Evolutionary conservation across 345 rosid species (phyloP), one percentile per base, ranked within the genome.

Genomic region (Eucalyptus pauciflora): DNA sequence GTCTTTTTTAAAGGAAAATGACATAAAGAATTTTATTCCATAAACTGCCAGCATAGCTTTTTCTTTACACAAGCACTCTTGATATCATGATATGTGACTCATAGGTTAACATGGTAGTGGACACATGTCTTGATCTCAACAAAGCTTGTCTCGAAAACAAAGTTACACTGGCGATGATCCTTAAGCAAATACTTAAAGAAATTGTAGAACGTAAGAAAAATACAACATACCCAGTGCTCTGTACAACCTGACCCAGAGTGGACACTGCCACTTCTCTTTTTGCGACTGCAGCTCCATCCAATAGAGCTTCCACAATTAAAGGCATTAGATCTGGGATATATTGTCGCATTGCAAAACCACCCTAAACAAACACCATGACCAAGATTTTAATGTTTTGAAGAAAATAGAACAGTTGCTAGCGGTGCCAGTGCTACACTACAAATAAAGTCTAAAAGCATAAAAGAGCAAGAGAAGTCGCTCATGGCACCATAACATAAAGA

Each of bases 211-310:
- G 83, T 25, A 81, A 89, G 88, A 90, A 85, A 86, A 87, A 89
- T 50, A 89, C 46, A 50, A 50, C 95, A 88, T 93, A 95, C 99
- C 99, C 98, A 88, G 99, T 98, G 93, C 99, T 98, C 92, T 96
- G 99, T 56, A 96, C 98, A 93, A 98, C 99, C 92, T 97, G 99
- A 86, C 99, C 99, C 92, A 98, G 97, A 85, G 99, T 98, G 92
- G 98, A 91, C 90, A 98, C 99, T 88, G 99, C 99, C 93, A 97
- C 98, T 94, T 98, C 99, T 85, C 99, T 98, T 92, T 96, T 98
- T 88, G 97, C 86, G 80, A 93, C 98, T 87, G 99, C 97, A 85
- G 99, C 99, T 89, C 99, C 99, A 95, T 98, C 99, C 97, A 94
- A 91, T 85, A 98, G 90, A 91, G 99, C 99, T 27, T 98, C 99